Conservation (phyloP, 495 filamentous ascomycete genomes). For the Niebla homalea region DNA sequence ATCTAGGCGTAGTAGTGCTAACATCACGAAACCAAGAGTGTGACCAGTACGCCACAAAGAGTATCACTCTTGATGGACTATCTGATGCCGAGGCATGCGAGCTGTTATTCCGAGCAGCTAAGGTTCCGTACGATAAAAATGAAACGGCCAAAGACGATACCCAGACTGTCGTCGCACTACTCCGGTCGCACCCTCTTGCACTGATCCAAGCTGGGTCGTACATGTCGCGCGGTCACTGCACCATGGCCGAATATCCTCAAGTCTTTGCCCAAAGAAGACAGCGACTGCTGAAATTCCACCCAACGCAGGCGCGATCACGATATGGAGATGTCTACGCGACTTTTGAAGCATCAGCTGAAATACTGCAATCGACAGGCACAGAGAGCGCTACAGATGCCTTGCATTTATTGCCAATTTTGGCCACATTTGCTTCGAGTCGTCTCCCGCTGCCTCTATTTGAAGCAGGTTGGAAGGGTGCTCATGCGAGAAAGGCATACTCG, state of each 20-base stretch:
- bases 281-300: not conserved
- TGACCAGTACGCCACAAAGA: slow-evolving; percentile 16
- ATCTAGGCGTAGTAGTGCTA: slow-evolving; percentile 24
- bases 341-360: slow-evolving; percentile 20
- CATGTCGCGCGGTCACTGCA: not conserved
- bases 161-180: not conserved
- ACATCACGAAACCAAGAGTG: slow-evolving; percentile 27
- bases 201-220: slow-evolving; percentile 7
- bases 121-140: not conserved
- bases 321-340: slow-evolving; percentile 19
- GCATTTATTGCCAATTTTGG: slow-evolving; percentile 19
- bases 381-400: slow-evolving; percentile 11
- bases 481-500: too few relatives aligned
- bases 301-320: not conserved
- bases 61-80: slow-evolving; percentile 19
- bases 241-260: slow-evolving; percentile 1
- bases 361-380: slow-evolving; percentile 8
- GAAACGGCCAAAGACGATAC: not conserved
- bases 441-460: not conserved
- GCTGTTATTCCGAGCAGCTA: slow-evolving; percentile 21
- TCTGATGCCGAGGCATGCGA: slow-evolving; percentile 18
- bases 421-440: not conserved
- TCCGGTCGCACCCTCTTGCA: slow-evolving; percentile 6
- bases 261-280: not conserved
- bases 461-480: not conserved